Conservation (phyloP, 768 basidiomycete genomes). For the Flagelloscypha sp. region DNA sequence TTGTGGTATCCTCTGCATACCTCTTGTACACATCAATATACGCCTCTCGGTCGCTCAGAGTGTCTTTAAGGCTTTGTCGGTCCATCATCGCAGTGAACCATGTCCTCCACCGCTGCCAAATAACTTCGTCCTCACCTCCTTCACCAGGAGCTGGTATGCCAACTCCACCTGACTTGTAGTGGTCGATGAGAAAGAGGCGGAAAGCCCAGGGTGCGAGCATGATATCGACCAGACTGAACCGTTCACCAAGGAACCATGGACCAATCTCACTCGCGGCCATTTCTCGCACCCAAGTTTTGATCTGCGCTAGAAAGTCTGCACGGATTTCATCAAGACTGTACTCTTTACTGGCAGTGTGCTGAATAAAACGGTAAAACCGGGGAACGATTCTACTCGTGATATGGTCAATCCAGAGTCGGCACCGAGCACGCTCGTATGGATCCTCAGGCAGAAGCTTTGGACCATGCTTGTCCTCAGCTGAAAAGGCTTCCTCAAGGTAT, state of each 20-base stretch:
- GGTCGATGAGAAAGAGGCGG: constrained; percentile 32
- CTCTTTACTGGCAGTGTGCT: constrained; percentile 28
- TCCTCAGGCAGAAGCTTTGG: constrained; percentile 45
- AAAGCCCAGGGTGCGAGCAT: constrained; percentile 49
- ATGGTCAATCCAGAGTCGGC: constrained; percentile 52
- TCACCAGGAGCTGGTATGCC: too few relatives aligned
- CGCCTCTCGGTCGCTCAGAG: constrained; percentile 34
- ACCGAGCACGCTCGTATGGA: constrained; percentile 41
- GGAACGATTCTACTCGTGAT: constrained; percentile 46
- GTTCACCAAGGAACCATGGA: constrained; percentile 49
- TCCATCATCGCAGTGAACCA: too few relatives aligned
- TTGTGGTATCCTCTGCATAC: constrained; percentile 49
- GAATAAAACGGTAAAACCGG: constrained; percentile 40
- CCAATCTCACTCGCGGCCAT: constrained; percentile 30
- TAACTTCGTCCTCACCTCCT: constrained; percentile 30
- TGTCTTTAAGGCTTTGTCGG: too few relatives aligned
- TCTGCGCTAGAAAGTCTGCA: constrained; percentile 21
- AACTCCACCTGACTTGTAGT: too few relatives aligned
- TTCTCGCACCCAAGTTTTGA: constrained; percentile 24
- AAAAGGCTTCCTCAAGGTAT: constrained; percentile 58
- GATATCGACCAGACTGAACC: constrained; percentile 46
- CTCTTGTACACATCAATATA: constrained; percentile 41
- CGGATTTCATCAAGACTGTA: constrained; percentile 18
- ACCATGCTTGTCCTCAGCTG: constrained; percentile 19
- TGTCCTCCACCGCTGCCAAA: too few relatives aligned